A percentile compares a stretch with the other conserved stretches of the same genome.
Conservation (phyloP, 163 green algal genomes). For the Prototheca wickerhamii region DNA sequence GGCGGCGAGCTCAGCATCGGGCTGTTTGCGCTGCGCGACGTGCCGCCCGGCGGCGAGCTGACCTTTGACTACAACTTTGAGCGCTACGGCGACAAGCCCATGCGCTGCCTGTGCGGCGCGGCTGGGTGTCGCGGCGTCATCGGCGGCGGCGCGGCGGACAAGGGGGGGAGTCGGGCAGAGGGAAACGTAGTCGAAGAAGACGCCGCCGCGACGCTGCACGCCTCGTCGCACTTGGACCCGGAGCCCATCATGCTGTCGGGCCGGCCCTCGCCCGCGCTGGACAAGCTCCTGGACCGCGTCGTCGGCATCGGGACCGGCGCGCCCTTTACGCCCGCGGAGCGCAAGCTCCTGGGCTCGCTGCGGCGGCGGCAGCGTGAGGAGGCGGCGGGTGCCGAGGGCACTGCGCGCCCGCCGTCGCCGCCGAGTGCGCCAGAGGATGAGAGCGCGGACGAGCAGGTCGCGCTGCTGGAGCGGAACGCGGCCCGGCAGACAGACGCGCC, state of each 20-base stretch:
- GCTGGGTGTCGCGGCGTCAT: constrained; percentile 79
- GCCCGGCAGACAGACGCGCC: background rate
- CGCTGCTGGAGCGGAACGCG: background rate
- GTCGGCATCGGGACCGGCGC: constrained; percentile 43
- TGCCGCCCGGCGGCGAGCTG: constrained; percentile 77
- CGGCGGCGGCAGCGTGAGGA: no score
- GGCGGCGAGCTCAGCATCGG: constrained; percentile 91
- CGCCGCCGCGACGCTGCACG: background rate
- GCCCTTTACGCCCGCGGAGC: constrained; percentile 1
- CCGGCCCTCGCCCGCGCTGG: constrained; percentile 48
- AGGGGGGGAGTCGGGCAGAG: constrained; percentile 8
- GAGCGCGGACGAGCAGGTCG: background rate
- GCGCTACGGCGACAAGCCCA: constrained; percentile 89
- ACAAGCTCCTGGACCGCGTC: constrained; percentile 57
- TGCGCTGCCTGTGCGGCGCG: constrained; percentile 81
- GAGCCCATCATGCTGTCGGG: constrained; percentile 71
- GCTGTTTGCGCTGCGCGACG: constrained; percentile 76
- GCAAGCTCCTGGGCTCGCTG: no score
- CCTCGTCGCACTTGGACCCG: constrained; percentile 44
- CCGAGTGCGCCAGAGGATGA: background rate
- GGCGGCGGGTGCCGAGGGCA: background rate
- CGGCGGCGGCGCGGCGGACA: constrained; percentile 61
- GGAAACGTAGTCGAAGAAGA: constrained; percentile 3
- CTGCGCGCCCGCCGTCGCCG: background rate
- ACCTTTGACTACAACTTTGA: constrained; percentile 99